Percentiles rank a stretch among this genome's conserved stretches.
phyloP scores from a whole-genome alignment of 2,329 filamentous ascomycete species.

The Calonectria pauciramosa region DNA sequence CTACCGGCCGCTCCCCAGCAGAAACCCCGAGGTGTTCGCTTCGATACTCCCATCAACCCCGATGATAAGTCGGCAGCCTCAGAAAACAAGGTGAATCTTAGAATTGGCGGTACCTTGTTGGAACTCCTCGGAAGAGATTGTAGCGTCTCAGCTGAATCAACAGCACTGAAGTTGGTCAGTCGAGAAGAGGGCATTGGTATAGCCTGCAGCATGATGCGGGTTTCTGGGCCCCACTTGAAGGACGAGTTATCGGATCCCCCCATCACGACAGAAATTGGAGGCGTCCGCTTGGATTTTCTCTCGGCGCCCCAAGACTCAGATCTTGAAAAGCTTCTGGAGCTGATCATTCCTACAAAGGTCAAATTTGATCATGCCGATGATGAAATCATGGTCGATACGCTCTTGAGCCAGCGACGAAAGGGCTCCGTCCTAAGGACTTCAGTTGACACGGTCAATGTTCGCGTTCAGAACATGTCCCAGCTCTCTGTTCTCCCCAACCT shows the following conservation, averaged over 20 bases:
- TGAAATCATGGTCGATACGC: constrained; percentile 93
- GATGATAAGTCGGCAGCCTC: constrained; percentile 61
- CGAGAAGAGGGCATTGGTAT: constrained; percentile 80
- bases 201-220: constrained; percentile 80
- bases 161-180: constrained; percentile 84
- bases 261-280: constrained; percentile 72
- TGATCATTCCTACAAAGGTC: constrained; percentile 93
- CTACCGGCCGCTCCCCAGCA: constrained; percentile 54
- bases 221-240: constrained; percentile 78
- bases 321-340: constrained; percentile 82
- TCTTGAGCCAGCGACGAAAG: constrained; percentile 87
- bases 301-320: constrained; percentile 82
- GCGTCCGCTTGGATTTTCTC: constrained; percentile 80
- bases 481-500: constrained; percentile 78
- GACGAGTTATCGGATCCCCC: constrained; percentile 69
- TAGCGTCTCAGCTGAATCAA: constrained; percentile 80
- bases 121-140: constrained; percentile 84
- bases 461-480: constrained; percentile 73
- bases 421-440: constrained; percentile 83
- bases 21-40: constrained; percentile 70
- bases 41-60: constrained; percentile 66
- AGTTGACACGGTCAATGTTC: constrained; percentile 74
- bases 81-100: constrained; percentile 79
- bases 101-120: constrained; percentile 82
- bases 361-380: constrained; percentile 89